Evolutionary conservation across 2,329 filamentous ascomycete species (phyloP), one percentile per base, ranked within the genome.

Genomic region (Pseudocercospora pini-densiflorae): DNA sequence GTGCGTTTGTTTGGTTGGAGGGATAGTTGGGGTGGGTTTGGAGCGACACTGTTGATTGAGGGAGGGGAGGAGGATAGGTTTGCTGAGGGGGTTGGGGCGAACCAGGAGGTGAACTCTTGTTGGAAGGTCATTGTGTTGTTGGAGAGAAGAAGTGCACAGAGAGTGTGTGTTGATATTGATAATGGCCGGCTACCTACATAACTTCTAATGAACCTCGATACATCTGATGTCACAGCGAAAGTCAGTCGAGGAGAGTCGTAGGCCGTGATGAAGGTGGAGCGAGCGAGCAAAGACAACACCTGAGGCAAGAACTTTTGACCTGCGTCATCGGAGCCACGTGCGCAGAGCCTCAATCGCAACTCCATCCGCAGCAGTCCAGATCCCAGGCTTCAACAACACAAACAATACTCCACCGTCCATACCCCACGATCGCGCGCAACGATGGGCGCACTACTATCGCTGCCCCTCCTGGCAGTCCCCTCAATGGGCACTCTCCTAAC

Each of bases 361-460:
- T 51, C 23, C 19, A 51, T 21, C 47, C 21, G 47, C 47, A 51
- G 19, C 45, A 14, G 21, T 6, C 6, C 21, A 12, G 36, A 4
- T 40, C n/a, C 5, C 3, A 21, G 55, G 47, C 47, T 59, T 23
- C 31, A 23, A 31, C 55, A 59, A 24, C 58, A 60, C 53, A 23
- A 62, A 23, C 59, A n/a, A 40, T 51, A 21, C n/a, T 21, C 55
- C 31, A 59, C 47, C n/a, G 45, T 24, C 57, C 49, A 40, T n/a
- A n/a, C n/a, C n/a, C 29, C 43, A 31, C 23, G 31, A n/a, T n/a
- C n/a, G n/a, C 61, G 49, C 24, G 21, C 54, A 58, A 81, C 68
- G 61, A 99, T 99, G 95, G 95, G 95, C 77, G 94, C 93, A 73
- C 83, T 97, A 75, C 86, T 99, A 63, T 97, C 94, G 69, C 80